phyloP scores from a whole-genome alignment of 78 protist genomes.

The Dictyostelium firmibasis region DNA sequence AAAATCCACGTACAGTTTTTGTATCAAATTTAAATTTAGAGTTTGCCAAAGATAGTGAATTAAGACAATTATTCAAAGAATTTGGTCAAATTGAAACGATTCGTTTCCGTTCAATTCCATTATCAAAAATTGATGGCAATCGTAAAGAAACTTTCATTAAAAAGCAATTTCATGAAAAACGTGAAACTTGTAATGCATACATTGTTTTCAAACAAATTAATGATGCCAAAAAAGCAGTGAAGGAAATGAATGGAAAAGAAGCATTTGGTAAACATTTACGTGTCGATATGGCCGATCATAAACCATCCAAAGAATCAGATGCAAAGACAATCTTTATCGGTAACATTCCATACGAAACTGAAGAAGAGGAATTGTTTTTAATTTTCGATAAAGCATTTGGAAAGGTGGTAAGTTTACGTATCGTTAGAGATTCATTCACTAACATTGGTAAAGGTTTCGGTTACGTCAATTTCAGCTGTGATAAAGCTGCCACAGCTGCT shows the following conservation, averaged over 20 bases:
- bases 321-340: constrained; percentile 39
- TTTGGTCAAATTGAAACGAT: constrained; percentile 18
- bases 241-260: constrained; percentile 11
- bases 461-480: constrained; percentile 20
- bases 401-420: constrained; percentile 1
- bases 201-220: not conserved
- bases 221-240: constrained; percentile 16
- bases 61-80: constrained; percentile 4
- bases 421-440: constrained; percentile 23
- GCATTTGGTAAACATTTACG: constrained; percentile 28
- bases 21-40: constrained; percentile 42
- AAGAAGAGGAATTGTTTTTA: constrained; percentile 38
- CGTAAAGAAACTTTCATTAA: constrained; percentile 56
- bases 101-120: constrained; percentile 60
- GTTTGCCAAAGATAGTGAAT: not conserved
- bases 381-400: constrained; percentile 37
- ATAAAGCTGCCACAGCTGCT: not conserved
- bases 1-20: constrained; percentile 29
- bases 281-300: constrained; percentile 46
- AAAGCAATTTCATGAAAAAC: constrained; percentile 28
- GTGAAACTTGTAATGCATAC: constrained; percentile 67
- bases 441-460: constrained; percentile 66
- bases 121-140: not conserved
- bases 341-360: constrained; percentile 45
- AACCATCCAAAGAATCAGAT: not conserved